Base-by-base conservation (phyloP, 2,329 filamentous ascomycete species). In the Plectosphaerella sp. region DNA sequence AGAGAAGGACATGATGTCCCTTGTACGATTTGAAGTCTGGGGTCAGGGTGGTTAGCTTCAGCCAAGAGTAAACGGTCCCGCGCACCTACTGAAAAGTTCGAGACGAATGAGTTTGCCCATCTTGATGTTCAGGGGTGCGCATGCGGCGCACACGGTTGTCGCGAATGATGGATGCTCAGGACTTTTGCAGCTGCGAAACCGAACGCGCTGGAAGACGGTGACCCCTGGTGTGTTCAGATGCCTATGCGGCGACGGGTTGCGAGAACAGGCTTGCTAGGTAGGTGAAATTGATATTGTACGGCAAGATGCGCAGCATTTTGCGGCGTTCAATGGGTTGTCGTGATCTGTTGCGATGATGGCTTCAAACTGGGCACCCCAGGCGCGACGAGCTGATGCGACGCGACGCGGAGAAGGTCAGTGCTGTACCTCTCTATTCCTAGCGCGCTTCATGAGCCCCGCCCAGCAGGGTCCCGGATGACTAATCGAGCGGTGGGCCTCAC, bases 21-120 rank as follows among this genome's bases (percentile, higher is more conserved):
- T 96, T 96, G 78, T 99, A 99, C 62, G 94, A 97, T 76, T 99
- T 99, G 84, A 99, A 99, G 77, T 99, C 89, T 33, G 28, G 11
- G 28, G 8, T 9, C 28, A 33, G 8, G 28, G 11, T 12, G 28
- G 28, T 33, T 12, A 33, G 28, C 94, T 16, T 5, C 6, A 25
- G 11, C 20, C 33, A 24, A 14, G 22, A 41, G 15, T 11, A 4
- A 12, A 16, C 22, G 28, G 11, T 20, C 12, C 36, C 11, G 16
- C n/a, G 12, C 25, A 50, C 14, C 37, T 7, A 94, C 91, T 97
- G 76, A 88, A 96, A 57, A 99, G 80, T 78, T 97, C 93, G 49
- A 99, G 84, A 57, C 91, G 87, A 65, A 96, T 89, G 64, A 99
- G 87, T 74, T 97, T 97, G 60, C 93, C 93, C 94, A 99, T 97